A percentile compares a stretch with the other conserved stretches of the same genome.
Evolutionary conservation across 2,329 filamentous ascomycete genomes (phyloP).

Genomic region (Arthrobotrys megalospora): DNA sequence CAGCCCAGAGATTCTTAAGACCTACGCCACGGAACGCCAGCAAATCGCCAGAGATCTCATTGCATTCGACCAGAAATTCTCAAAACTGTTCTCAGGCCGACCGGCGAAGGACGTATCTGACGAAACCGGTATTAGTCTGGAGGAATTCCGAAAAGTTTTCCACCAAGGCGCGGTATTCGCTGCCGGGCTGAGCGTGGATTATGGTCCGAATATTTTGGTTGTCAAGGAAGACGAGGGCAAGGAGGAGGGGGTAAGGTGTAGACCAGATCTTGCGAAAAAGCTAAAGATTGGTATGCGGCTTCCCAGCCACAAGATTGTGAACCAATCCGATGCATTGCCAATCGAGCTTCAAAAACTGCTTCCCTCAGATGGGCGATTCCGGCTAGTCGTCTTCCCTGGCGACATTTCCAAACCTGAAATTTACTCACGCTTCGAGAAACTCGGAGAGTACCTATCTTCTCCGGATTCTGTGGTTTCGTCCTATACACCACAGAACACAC

Average conservation of each 20-base stretch:
- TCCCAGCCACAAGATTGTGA: conserved; percentile 74
- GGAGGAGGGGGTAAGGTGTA: conserved; percentile 67
- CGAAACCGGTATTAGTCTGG: conserved; percentile 75
- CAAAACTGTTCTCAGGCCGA: conserved; percentile 73
- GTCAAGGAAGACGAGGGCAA: conserved; percentile 71
- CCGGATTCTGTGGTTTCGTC: conserved; percentile 68
- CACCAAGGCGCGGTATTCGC: conserved; percentile 75
- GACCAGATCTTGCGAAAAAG: conserved; percentile 69
- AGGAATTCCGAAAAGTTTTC: conserved; percentile 76
- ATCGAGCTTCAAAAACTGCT: conserved; percentile 75
- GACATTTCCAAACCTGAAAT: conserved; percentile 70
- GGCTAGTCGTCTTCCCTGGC: conserved; percentile 76
- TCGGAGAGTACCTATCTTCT: conserved; percentile 69
- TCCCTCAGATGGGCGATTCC: conserved; percentile 73
- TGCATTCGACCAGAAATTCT: conserved; percentile 75
- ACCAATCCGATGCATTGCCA: conserved; percentile 73
- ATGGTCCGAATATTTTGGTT: conserved; percentile 73
- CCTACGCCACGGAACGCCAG: conserved; percentile 80
- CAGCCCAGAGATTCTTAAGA: conserved; percentile 80
- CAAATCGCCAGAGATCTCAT: conserved; percentile 78
- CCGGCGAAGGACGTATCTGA: conserved; percentile 75
- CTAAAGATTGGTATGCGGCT: conserved; percentile 74
- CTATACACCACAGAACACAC: conserved; percentile 67
- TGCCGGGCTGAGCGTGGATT: conserved; percentile 73
- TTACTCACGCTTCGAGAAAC: conserved; percentile 68